Conservation (phyloP, 495 filamentous ascomycete genomes). For the Aspergillus coremiiformis region DNA sequence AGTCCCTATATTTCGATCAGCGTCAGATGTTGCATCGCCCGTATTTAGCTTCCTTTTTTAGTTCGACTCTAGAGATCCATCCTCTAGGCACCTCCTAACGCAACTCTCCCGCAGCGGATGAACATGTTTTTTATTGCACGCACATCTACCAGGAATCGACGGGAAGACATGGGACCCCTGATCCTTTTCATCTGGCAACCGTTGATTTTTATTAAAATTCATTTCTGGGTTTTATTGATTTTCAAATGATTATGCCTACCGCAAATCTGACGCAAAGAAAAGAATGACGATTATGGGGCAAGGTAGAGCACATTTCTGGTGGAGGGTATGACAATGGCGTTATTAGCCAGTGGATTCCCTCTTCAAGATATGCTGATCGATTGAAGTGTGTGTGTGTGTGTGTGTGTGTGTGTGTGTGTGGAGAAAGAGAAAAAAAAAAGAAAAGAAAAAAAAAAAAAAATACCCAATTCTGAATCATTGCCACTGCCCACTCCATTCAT, state of each 20-base stretch:
- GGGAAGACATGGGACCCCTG: constrained; percentile 11
- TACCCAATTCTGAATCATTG: too few relatives aligned
- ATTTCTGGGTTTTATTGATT: too few relatives aligned
- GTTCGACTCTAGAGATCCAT: background rate
- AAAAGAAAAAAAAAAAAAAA: too few relatives aligned
- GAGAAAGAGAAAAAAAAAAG: too few relatives aligned
- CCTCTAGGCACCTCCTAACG: constrained; percentile 3
- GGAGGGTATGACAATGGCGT: background rate
- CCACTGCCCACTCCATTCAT: too few relatives aligned
- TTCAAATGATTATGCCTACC: too few relatives aligned
- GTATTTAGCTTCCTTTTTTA: background rate
- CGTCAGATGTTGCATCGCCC: background rate
- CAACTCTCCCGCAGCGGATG: constrained; percentile 7
- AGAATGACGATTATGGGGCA: background rate
- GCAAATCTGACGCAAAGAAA: too few relatives aligned
- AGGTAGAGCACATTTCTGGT: background rate
- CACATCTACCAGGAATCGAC: constrained; percentile 12
- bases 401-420: too few relatives aligned
- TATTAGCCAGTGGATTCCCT: background rate
- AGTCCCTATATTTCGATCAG: background rate
- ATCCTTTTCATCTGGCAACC: background rate
- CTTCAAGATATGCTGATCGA: background rate
- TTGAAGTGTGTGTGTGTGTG: too few relatives aligned
- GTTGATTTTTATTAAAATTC: background rate
- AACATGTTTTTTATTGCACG: constrained; percentile 4